Evolutionary conservation across 2,329 filamentous ascomycete genomes (phyloP), one percentile per base, ranked within the genome.

Genomic region (Epichloe coenophiala): DNA sequence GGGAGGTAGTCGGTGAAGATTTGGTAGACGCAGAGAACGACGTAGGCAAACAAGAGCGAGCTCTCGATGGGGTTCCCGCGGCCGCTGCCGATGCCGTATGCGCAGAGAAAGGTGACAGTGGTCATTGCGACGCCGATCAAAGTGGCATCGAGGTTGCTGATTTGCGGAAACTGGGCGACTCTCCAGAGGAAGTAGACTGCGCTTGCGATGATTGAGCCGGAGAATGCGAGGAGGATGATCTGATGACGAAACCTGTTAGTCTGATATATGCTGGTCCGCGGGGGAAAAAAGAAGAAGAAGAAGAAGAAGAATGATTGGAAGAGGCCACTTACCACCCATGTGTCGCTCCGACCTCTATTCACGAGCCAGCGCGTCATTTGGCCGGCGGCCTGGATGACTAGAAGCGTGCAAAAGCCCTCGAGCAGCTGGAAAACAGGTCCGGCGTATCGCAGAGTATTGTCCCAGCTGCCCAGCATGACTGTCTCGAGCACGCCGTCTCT

Each of bases 21-120:
- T 68, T 98, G 93, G 71, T 97, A 98, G 63, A 97, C 86, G 72
- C 91, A 97, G 55, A 98, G 83, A n/a, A 95, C 93, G 54, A 96
- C 81, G 68, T 98, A 98, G 61, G 93, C 91, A 56, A 98, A 97
- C 52, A 98, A 77, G 11, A 98, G 74, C 21, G 91, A 95, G 58
- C 88, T 95, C 69, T 98, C 91, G 50, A 97, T 86, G 2, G 91
- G 88, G 61, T 95, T 98, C 54, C 93, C 93, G 60, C 90, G 83
- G 2, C 91, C 91, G 60, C 88, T 95, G 54, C 86, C 87, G 59
- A 97, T 96, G 27, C 93, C 93, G 75, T 91, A 96, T 13, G 86
- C 87, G 64, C 88, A 93, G 13, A 98, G 75, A 62, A 97, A 95
- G 55, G 96, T 83, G 47, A 88, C 88, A 49, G 89, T 94, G 19